A percentile compares a stretch with the other conserved stretches of the same genome.
These are phyloP conservation scores for Daldinia caldariorum DNA, from an alignment of 495 filamentous ascomycete genomes.

Conservation along the genomic window DNA sequence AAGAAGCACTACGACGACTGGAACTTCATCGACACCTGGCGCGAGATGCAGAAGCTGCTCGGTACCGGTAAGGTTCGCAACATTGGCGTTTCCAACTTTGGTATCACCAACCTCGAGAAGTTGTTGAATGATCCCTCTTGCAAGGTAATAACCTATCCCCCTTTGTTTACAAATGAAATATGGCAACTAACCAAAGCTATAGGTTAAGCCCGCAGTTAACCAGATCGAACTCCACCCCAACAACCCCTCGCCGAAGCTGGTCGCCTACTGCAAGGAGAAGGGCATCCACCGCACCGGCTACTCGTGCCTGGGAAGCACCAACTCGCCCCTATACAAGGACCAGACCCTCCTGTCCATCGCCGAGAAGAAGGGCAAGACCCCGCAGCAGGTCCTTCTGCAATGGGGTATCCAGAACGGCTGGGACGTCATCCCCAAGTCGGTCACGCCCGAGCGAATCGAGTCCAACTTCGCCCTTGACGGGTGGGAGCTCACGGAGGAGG, in stretches of 20 bases:
- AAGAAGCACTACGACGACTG: slow-evolving; percentile 65
- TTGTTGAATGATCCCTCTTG: slow-evolving; percentile 67
- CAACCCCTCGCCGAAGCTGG: slow-evolving; percentile 80
- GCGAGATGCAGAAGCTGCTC: slow-evolving; percentile 83
- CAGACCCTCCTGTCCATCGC: slow-evolving; percentile 67
- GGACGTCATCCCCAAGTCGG: slow-evolving; percentile 77
- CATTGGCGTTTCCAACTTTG: slow-evolving; percentile 86
- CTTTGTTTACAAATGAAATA: slow-evolving; percentile 63
- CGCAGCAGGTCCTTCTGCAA: slow-evolving; percentile 71
- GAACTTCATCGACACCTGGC: slow-evolving; percentile 85
- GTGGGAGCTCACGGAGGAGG: slow-evolving; percentile 71
- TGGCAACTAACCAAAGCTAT: slow-evolving; percentile 52
- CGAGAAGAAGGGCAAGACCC: slow-evolving; percentile 71
- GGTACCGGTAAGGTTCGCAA: slow-evolving; percentile 82
- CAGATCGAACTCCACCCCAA: slow-evolving; percentile 92
- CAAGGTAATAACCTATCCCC: slow-evolving; percentile 63
- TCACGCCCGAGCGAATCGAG: slow-evolving; percentile 69
- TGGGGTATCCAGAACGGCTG: slow-evolving; percentile 79
- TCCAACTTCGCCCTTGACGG: slow-evolving; percentile 73
- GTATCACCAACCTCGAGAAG: slow-evolving; percentile 71
- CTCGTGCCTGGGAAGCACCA: slow-evolving; percentile 69
- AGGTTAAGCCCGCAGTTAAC: slow-evolving; percentile 85
- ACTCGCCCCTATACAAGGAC: slow-evolving; percentile 69
- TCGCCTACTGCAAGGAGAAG: slow-evolving; percentile 74
- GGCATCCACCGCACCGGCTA: slow-evolving; percentile 76